Percentiles rank a stretch among this genome's conserved stretches.
These are phyloP conservation scores for Penicillium sp. DNA, from an alignment of 2,329 filamentous ascomycete genomes.

Conservation along the genomic window DNA sequence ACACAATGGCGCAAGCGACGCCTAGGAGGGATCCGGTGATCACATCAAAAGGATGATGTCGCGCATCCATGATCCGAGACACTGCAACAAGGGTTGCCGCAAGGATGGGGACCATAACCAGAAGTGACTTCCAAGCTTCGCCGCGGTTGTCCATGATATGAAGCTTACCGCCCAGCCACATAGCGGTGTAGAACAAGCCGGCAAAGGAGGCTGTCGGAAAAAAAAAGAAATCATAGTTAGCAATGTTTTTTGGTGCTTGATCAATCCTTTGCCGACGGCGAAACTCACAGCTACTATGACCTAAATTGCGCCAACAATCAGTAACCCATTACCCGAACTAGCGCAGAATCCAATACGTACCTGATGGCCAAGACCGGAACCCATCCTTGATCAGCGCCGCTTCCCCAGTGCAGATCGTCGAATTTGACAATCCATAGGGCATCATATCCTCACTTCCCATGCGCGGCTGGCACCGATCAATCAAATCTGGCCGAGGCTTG, in stretches of 20 bases:
- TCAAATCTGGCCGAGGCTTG: constrained; percentile 59
- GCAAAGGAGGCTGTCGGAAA: constrained; percentile 54
- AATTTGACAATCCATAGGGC: constrained; percentile 46
- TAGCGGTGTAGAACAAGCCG: constrained; percentile 58
- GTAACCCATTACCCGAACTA: neutral
- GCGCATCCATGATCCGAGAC: constrained; percentile 60
- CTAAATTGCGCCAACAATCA: constrained; percentile 20
- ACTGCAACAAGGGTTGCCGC: constrained; percentile 56
- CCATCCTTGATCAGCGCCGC: constrained; percentile 55
- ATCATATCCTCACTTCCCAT: constrained; percentile 35
- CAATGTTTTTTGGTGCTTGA: neutral
- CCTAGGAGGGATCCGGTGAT: constrained; percentile 55
- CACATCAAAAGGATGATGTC: constrained; percentile 61
- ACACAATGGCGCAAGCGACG: constrained; percentile 50
- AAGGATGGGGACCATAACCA: constrained; percentile 54
- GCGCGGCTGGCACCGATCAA: constrained; percentile 52
- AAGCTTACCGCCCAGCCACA: constrained; percentile 59
- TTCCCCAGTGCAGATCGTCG: constrained; percentile 52
- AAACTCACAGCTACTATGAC: constrained; percentile 52
- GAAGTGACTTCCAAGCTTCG: constrained; percentile 58
- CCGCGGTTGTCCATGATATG: constrained; percentile 60
- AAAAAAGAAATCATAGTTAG: constrained; percentile 25
- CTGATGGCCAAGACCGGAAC: constrained; percentile 58
- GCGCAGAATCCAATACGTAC: no score
- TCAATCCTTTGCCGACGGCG: neutral